These are phyloP conservation scores for Solanum paucissectum DNA, from an alignment of 257 asterid genomes.

Conservation along the genomic window DNA sequence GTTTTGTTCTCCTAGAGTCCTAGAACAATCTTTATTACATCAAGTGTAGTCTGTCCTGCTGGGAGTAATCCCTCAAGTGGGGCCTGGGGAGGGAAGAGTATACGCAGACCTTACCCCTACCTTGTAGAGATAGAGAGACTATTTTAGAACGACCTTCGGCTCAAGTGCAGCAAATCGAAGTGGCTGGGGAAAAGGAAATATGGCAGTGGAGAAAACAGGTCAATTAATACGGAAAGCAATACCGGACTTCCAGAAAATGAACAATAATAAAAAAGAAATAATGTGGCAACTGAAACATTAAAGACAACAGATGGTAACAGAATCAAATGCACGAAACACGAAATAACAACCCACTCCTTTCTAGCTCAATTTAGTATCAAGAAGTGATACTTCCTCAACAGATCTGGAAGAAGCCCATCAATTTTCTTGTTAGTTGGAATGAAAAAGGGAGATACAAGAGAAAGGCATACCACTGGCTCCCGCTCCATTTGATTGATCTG, in stretches of 20 bases:
- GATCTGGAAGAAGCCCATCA: not conserved
- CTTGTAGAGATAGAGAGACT: not conserved
- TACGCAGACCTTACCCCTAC: not conserved
- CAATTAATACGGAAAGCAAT: not conserved
- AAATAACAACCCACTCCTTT: not conserved
- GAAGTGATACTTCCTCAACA: not conserved
- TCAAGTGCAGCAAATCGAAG: not conserved
- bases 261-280: not conserved
- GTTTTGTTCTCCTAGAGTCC: not conserved
- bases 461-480: conserved; percentile 56
- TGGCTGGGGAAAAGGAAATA: not conserved
- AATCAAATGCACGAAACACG: not conserved
- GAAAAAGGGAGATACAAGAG: not conserved
- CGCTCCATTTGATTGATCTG: conserved; percentile 60
- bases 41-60: not conserved
- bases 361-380: not conserved
- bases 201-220: not conserved
- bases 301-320: not conserved
- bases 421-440: not conserved
- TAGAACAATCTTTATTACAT: not conserved
- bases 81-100: not conserved
- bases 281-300: not conserved
- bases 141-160: not conserved
- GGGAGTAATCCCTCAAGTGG: not conserved
- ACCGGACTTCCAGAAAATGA: not conserved